Evolutionary conservation across 2,329 filamentous ascomycete species (phyloP), one percentile per base, ranked within the genome.

Genomic region (Tolypocladium endophyticum): DNA sequence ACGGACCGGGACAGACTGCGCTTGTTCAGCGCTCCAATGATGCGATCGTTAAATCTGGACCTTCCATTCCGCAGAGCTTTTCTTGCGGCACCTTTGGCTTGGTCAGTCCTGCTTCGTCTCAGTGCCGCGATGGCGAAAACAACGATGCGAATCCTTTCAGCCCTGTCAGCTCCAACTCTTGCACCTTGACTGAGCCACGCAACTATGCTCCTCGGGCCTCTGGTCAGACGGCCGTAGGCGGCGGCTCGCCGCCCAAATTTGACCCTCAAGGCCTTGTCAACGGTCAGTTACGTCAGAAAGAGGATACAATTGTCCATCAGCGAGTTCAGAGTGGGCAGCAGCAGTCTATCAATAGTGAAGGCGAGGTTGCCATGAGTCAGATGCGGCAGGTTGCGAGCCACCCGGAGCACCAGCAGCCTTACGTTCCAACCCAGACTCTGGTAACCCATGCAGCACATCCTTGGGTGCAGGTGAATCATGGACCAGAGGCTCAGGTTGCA

Each of bases 201-300:
- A 76, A 73, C 65, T 76, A 76, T 61, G 73, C 74, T 1, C 75
- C 76, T 4, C 70, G 72, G 6, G 69, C 70, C 8, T 62, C 68
- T 35, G 69, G 66, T 0, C 64, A 65, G n/a, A 61, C 67, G 8
- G 60, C 64, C 16, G 25, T 64, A 39, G 60, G 62, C 5, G 64
- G 61, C 35, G 64, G 68, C 39, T 71, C 74, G 18, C 75, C 76
- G 14, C 76, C 76, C 4, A 74, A 69, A 28, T 77, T 76, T 59
- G 67, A 69, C n/a, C 59, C 72, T 23, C 63, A 39, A 14, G 58
- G 55, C 4, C 14, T 47, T 14, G 18, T 56, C 20, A 39, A 6
- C 12, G 23, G 23, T 4, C 38, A 38, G 30, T 1, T n/a, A 11
- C 28, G 23, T 9, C 28, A 23, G n/a, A 5, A n/a, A 8, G 25